These are phyloP conservation scores for Boechera divaricarpa DNA, from an alignment of 345 rosid species.

Conservation along the genomic window DNA sequence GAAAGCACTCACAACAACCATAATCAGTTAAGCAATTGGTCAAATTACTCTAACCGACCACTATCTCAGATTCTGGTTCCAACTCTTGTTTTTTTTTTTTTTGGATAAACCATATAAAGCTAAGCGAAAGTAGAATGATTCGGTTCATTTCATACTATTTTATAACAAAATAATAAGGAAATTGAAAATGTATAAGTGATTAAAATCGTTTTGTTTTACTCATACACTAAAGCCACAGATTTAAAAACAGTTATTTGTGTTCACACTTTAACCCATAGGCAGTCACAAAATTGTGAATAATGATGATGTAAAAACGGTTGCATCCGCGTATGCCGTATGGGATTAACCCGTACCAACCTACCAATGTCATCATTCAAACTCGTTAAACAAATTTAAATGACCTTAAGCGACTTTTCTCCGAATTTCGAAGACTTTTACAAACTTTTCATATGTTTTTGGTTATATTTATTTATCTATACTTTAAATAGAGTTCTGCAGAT, in stretches of 20 bases:
- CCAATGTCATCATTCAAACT: background rate
- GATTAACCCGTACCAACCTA: background rate
- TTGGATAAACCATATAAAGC: background rate
- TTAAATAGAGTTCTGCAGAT: background rate
- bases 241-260: background rate
- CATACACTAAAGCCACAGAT: background rate
- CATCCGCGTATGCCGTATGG: background rate
- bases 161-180: background rate
- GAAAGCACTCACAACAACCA: conserved; percentile 16
- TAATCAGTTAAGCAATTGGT: conserved; percentile 30
- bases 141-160: background rate
- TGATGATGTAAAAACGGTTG: background rate
- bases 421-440: background rate
- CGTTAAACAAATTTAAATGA: background rate
- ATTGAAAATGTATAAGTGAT: background rate
- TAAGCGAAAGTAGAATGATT: background rate
- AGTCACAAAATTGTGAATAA: background rate
- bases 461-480: background rate
- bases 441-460: background rate
- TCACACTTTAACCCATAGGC: background rate
- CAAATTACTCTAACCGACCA: conserved; percentile 11
- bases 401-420: background rate
- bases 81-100: background rate
- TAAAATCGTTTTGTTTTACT: background rate
- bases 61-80: background rate